A percentile compares a stretch with the other conserved stretches of the same genome.
These are phyloP conservation scores for Nannochloropsis limnetica DNA, from an alignment of 352 stramenopile species.

Conservation along the genomic window DNA sequence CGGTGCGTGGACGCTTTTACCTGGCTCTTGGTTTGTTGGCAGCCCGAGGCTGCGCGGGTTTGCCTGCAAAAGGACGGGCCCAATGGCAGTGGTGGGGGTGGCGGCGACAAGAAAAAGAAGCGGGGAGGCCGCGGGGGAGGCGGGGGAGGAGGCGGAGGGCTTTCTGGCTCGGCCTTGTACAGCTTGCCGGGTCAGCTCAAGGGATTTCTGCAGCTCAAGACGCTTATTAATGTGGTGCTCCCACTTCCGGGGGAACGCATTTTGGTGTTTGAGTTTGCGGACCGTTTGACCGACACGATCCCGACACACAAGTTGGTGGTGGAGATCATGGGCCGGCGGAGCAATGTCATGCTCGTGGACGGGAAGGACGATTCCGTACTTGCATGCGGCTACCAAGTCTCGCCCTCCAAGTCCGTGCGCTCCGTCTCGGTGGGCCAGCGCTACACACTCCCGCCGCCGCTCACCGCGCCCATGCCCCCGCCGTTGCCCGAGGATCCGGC, in stretches of 20 bases:
- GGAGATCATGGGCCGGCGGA: slow-evolving; percentile 49
- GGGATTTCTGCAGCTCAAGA: slow-evolving; percentile 32
- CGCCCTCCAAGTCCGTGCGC: background rate
- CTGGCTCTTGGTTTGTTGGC: slow-evolving; percentile 22
- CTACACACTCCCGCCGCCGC: background rate
- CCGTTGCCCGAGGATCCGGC: slow-evolving; percentile 11
- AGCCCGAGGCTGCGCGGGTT: background rate
- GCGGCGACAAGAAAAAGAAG: background rate
- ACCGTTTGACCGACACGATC: slow-evolving; percentile 36
- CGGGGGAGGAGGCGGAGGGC: background rate
- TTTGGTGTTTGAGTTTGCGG: slow-evolving; percentile 41
- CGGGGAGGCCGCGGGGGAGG: background rate
- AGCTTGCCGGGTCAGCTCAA: background rate
- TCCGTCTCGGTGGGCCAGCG: background rate
- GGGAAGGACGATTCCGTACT: slow-evolving; percentile 19
- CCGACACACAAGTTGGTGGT: slow-evolving; percentile 41
- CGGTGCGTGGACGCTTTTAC: slow-evolving; percentile 14
- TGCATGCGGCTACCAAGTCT: slow-evolving; percentile 5
- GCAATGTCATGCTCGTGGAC: slow-evolving; percentile 45
- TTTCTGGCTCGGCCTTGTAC: background rate
- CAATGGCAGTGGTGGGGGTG: background rate
- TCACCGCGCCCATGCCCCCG: background rate
- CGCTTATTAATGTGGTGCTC: slow-evolving; percentile 38
- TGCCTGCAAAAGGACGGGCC: background rate
- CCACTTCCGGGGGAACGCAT: slow-evolving; percentile 45